phyloP scores from a whole-genome alignment of 2,329 filamentous ascomycete genomes.

The Cryphonectria japonica region DNA sequence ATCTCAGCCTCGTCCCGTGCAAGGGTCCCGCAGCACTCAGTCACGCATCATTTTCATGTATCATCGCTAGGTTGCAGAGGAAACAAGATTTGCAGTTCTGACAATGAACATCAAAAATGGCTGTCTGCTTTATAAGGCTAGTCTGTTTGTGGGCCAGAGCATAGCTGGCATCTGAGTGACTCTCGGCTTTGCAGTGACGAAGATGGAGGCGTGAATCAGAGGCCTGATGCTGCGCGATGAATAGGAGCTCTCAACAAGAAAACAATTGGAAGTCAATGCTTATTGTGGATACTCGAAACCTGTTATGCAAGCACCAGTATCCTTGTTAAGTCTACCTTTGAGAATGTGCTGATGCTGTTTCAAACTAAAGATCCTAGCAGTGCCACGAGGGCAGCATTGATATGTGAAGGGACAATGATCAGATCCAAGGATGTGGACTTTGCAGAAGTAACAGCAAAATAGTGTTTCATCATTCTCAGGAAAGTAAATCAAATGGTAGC shows the following conservation, averaged over 20 bases:
- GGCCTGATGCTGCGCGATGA: not conserved
- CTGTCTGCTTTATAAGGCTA: not conserved
- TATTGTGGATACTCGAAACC: too few species aligned
- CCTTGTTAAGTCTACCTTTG: not conserved
- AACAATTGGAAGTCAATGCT: too few species aligned
- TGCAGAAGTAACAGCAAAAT: not conserved
- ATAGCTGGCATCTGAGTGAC: not conserved
- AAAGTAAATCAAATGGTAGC: not conserved
- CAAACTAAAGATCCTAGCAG: not conserved
- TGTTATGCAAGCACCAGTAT: not conserved
- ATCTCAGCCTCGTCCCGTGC: not conserved
- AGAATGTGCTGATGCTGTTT: not conserved
- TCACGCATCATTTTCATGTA: too few species aligned
- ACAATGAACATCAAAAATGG: too few species aligned
- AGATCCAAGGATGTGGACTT: not conserved
- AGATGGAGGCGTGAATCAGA: not conserved
- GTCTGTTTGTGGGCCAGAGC: not conserved
- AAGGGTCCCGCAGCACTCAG: not conserved
- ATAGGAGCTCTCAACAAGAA: too few species aligned
- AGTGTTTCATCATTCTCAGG: not conserved
- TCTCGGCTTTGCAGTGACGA: not conserved
- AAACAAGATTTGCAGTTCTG: not conserved
- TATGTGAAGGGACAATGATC: not conserved
- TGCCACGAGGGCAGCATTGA: not conserved
- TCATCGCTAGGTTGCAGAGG: not conserved